phyloP scores from a whole-genome alignment of 2,329 filamentous ascomycete species.

The Bisporella sp. region DNA sequence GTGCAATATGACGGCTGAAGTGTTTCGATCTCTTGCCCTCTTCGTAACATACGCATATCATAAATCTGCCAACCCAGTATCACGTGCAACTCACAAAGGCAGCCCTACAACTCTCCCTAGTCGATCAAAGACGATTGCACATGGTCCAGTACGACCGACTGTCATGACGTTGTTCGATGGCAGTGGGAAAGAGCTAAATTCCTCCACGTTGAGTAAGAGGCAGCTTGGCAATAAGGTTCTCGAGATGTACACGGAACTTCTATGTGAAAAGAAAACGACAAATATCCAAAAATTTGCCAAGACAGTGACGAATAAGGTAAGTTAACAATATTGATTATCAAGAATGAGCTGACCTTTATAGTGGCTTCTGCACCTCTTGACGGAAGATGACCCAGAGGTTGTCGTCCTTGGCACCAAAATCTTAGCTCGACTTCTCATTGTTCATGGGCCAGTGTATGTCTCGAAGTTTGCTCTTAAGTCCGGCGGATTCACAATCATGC shows the following conservation, averaged over 20 bases:
- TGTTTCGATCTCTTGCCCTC: constrained; percentile 78
- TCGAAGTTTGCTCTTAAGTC: constrained; percentile 86
- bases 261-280: constrained; percentile 66
- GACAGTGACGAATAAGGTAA: constrained; percentile 89
- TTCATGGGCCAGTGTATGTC: constrained; percentile 74
- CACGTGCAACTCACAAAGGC: constrained; percentile 43
- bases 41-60: constrained; percentile 93
- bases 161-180: constrained; percentile 20
- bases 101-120: constrained; percentile 35
- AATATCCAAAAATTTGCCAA: constrained; percentile 83
- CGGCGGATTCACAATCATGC: constrained; percentile 82
- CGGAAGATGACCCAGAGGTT: constrained; percentile 77
- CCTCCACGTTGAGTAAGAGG: constrained; percentile 49
- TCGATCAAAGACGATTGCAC: constrained; percentile 27
- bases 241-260: constrained; percentile 66
- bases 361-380: constrained; percentile 89
- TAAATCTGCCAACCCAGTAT: constrained; percentile 38
- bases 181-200: constrained; percentile 27
- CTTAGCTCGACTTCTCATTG: constrained; percentile 73
- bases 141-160: constrained; percentile 22
- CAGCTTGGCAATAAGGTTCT: constrained; percentile 71
- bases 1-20: constrained; percentile 75
- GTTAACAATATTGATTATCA: constrained; percentile 14
- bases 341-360: constrained; percentile 29
- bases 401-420: constrained; percentile 78